Conservation (phyloP, 2,329 filamentous ascomycete genomes). For the Incumbomyces delicatus region DNA sequence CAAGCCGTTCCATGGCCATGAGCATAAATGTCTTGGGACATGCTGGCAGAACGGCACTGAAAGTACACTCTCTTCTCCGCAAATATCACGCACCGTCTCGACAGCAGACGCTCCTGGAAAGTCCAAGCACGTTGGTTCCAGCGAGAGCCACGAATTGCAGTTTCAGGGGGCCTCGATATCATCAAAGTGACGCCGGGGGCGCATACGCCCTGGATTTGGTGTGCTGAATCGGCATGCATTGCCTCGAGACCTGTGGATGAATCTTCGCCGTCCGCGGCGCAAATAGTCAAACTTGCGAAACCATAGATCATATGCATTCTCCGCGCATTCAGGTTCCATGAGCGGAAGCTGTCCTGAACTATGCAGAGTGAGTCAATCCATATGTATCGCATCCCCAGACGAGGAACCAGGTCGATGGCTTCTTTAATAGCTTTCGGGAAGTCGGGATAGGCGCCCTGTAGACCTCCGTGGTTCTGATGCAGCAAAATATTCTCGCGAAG, state of each 20-base stretch:
- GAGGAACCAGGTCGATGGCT: too few relatives aligned
- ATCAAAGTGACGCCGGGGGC: slow-evolving; percentile 15
- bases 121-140: slow-evolving; percentile 22
- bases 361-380: slow-evolving; percentile 16
- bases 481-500: too few relatives aligned
- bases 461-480: too few relatives aligned
- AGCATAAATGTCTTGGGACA: too few relatives aligned
- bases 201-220: slow-evolving; percentile 10
- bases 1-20: too few relatives aligned
- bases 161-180: slow-evolving; percentile 22
- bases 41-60: too few relatives aligned
- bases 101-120: too few relatives aligned
- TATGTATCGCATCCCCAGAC: too few relatives aligned
- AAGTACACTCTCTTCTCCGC: too few relatives aligned
- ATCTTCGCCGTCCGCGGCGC: slow-evolving; percentile 24
- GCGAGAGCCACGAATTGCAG: slow-evolving; percentile 3
- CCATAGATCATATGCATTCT: slow-evolving; percentile 28
- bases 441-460: too few relatives aligned
- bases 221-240: slow-evolving; percentile 1
- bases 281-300: slow-evolving; percentile 27
- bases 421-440: too few relatives aligned
- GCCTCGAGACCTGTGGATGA: slow-evolving; percentile 14
- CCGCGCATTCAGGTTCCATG: slow-evolving; percentile 24
- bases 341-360: slow-evolving; percentile 16
- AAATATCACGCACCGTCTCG: too few relatives aligned